phyloP scores from a whole-genome alignment of 2,329 filamentous ascomycete species.

The Hymenoscyphus fructigenus region DNA sequence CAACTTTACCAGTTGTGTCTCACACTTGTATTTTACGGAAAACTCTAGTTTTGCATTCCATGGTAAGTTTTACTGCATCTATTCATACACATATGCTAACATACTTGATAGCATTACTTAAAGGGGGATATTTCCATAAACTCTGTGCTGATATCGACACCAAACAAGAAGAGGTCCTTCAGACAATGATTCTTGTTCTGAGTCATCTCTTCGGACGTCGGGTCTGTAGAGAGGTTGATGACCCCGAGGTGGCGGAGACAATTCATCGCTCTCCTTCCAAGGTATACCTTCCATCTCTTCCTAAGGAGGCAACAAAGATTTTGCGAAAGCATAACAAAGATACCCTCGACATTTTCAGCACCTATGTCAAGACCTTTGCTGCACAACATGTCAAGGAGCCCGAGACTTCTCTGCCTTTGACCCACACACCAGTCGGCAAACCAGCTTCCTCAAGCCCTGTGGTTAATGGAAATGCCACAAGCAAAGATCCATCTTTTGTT shows the following conservation, averaged over 20 bases:
- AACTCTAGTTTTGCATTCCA: conserved; percentile 77
- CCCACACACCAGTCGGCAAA: conserved; percentile 28
- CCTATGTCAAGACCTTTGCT: conserved; percentile 69
- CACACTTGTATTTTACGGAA: conserved; percentile 75
- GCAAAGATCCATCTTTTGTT: conserved; percentile 3
- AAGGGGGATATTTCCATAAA: conserved; percentile 66
- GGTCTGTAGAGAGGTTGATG: conserved; percentile 48
- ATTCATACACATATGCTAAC: conserved; percentile 16
- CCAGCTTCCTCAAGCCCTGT: conserved; percentile 12
- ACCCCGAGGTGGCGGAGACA: conserved; percentile 48
- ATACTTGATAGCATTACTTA: conserved; percentile 53
- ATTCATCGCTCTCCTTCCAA: conserved; percentile 60
- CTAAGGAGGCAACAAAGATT: conserved; percentile 53
- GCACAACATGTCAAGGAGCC: conserved; percentile 52
- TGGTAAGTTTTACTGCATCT: conserved; percentile 34
- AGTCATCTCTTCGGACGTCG: conserved; percentile 68
- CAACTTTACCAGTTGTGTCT: conserved; percentile 70
- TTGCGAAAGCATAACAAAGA: conserved; percentile 63
- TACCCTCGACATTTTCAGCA: conserved; percentile 64
- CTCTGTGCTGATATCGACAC: conserved; percentile 58
- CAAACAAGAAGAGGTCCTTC: conserved; percentile 49
- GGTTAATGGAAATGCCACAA: conserved; percentile 16
- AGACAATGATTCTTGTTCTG: conserved; percentile 66
- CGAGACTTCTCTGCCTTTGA: conserved; percentile 34
- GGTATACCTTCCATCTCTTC: conserved; percentile 64